A percentile compares a stretch with the other conserved stretches of the same genome.
Evolutionary conservation across 2,329 filamentous ascomycete species (phyloP).

Genomic region (Calonectria henricotiae): DNA sequence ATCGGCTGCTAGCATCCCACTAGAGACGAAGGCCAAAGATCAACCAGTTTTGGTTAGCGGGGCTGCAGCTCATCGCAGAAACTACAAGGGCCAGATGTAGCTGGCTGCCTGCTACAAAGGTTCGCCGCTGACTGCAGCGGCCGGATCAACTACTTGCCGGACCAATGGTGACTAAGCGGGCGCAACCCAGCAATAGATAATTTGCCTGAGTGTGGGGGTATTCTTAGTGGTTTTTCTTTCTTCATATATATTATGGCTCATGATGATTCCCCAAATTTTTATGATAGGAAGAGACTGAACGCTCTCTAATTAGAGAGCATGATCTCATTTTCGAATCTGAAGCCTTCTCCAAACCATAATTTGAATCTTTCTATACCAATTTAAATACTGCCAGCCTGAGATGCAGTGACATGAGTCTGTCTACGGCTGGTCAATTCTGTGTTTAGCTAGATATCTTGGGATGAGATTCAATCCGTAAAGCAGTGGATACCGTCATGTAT

Average conservation of each 20-base stretch:
- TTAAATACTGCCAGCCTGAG: not conserved
- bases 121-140: conserved; percentile 22
- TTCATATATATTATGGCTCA: conserved; percentile 64
- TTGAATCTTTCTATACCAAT: conserved; percentile 32
- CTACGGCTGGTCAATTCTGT: too few relatives aligned
- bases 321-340: conserved; percentile 78
- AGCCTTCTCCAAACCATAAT: conserved; percentile 58
- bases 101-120: conserved; percentile 31
- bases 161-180: conserved; percentile 52
- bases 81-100: conserved; percentile 34
- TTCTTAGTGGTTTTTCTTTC: conserved; percentile 49
- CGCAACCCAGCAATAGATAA: conserved; percentile 39
- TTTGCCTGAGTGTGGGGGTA: conserved; percentile 41
- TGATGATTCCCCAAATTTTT: conserved; percentile 75
- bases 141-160: conserved; percentile 51
- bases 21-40: conserved; percentile 23
- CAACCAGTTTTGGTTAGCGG: conserved; percentile 36
- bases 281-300: conserved; percentile 82
- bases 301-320: conserved; percentile 68
- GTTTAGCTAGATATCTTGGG: not conserved
- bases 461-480: too few relatives aligned
- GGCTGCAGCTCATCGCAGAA: conserved; percentile 33
- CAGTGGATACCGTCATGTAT: not conserved
- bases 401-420: not conserved
- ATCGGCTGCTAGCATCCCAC: conserved; percentile 37